phyloP scores from a whole-genome alignment of 345 rosid genomes.

The Citrus sp. region DNA sequence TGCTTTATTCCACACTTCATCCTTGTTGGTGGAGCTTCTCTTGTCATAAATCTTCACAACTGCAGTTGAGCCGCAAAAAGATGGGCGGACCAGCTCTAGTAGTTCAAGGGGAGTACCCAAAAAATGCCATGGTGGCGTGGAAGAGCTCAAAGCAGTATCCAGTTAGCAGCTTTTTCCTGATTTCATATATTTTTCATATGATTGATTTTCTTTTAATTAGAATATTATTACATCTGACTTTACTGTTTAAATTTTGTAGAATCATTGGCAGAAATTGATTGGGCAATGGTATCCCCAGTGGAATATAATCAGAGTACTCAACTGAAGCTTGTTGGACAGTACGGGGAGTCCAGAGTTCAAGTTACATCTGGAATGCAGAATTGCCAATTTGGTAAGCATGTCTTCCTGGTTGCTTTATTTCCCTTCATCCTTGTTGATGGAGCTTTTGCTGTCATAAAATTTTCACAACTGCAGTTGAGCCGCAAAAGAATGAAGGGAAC shows the following conservation, averaged over 20 bases:
- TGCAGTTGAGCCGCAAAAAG: not conserved
- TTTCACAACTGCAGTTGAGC: not conserved
- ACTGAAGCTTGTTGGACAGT: not conserved
- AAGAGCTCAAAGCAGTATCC: slow-evolving; percentile 2
- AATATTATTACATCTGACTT: not conserved
- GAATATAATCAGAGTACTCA: not conserved
- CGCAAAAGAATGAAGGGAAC: not conserved
- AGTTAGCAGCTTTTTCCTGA: slow-evolving; percentile 5
- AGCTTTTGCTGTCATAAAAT: not conserved
- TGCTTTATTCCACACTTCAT: not conserved
- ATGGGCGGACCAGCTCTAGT: not conserved
- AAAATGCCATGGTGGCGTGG: not conserved
- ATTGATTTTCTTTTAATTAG: not conserved
- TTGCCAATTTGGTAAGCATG: not conserved
- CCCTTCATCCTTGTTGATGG: not conserved
- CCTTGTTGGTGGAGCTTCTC: not conserved
- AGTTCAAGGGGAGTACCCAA: not conserved
- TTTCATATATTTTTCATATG: not conserved
- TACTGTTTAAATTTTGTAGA: not conserved
- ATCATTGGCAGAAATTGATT: not conserved
- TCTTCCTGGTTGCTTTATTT: not conserved
- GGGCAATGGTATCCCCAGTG: not conserved
- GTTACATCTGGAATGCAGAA: not conserved
- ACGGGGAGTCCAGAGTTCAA: not conserved
- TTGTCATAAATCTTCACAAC: not conserved